These are phyloP conservation scores for Podospora pseudoanserina DNA, from an alignment of 495 filamentous ascomycete species.

Conservation along the genomic window DNA sequence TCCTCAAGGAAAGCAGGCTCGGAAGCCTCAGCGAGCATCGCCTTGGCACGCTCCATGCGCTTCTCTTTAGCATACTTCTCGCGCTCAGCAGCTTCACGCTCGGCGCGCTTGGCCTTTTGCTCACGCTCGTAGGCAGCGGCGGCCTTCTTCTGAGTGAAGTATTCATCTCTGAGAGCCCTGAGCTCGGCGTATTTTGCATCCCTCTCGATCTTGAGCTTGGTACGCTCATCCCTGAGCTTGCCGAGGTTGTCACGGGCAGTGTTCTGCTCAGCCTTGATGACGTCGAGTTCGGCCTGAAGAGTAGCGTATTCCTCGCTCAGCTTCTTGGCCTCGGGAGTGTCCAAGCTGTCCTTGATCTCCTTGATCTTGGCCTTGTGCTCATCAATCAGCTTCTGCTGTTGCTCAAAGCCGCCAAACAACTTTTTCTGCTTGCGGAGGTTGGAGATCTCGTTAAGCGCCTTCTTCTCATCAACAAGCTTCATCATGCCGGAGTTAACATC, in stretches of 20 bases:
- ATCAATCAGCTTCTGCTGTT: conserved; percentile 78
- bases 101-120: conserved; percentile 62
- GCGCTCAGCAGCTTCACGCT: conserved; percentile 58
- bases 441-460: conserved; percentile 77
- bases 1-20: conserved; percentile 84
- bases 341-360: conserved; percentile 76
- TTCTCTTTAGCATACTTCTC: conserved; percentile 77
- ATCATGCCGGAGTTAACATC: conserved; percentile 81
- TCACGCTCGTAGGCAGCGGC: conserved; percentile 77
- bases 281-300: conserved; percentile 79
- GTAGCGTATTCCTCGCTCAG: conserved; percentile 78
- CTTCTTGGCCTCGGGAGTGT: conserved; percentile 88
- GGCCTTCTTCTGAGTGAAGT: conserved; percentile 72
- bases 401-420: conserved; percentile 78
- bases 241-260: conserved; percentile 80
- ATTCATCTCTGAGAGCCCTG: conserved; percentile 80
- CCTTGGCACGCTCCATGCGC: conserved; percentile 79
- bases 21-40: conserved; percentile 84
- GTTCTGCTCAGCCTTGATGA: conserved; percentile 86
- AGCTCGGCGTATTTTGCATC: conserved; percentile 76
- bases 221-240: conserved; percentile 81
- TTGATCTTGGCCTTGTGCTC: conserved; percentile 79
- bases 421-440: conserved; percentile 84
- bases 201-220: conserved; percentile 74
- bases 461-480: conserved; percentile 96